These are phyloP conservation scores for Dacryopinax primogenitus DNA, from an alignment of 768 basidiomycete genomes.

Conservation along the genomic window DNA sequence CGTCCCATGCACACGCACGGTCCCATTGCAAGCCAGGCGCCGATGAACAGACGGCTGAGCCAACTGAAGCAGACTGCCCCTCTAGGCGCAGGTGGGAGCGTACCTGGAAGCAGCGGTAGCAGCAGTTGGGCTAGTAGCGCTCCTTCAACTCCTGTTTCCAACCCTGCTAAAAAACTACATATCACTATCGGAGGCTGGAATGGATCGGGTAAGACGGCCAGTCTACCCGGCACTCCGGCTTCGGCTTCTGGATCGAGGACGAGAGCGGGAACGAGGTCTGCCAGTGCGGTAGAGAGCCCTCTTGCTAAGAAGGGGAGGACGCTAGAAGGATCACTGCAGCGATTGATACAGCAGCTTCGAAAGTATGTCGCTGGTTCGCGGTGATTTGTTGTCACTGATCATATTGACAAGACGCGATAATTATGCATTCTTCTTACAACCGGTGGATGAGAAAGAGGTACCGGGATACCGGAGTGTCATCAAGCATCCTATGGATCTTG, in stretches of 20 bases:
- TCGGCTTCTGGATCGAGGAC: not conserved
- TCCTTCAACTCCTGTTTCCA: not conserved
- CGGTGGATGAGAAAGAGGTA: slow-evolving; percentile 49
- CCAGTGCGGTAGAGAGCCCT: not conserved
- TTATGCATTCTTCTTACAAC: slow-evolving; percentile 67
- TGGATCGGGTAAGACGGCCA: not conserved
- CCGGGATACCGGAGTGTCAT: slow-evolving; percentile 56
- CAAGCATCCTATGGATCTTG: slow-evolving; percentile 83
- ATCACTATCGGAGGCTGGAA: not conserved
- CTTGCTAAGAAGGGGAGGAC: slow-evolving; percentile 49
- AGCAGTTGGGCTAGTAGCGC: not conserved
- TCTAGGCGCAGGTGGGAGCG: no score
- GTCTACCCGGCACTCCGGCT: not conserved
- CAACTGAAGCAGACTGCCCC: not conserved
- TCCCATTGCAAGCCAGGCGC: not conserved
- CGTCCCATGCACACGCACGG: slow-evolving; percentile 4
- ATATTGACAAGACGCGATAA: slow-evolving; percentile 57
- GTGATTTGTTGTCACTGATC: slow-evolving; percentile 11
- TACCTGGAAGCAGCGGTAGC: not conserved
- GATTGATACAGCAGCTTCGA: slow-evolving; percentile 59
- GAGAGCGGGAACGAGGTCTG: not conserved
- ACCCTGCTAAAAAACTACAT: not conserved
- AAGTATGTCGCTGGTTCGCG: slow-evolving; percentile 37
- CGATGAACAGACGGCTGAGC: slow-evolving; percentile 7
- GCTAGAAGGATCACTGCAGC: slow-evolving; percentile 57